Evolutionary conservation across 2,329 filamentous ascomycete genomes (phyloP), one percentile per base, ranked within the genome.

Genomic region (Ophiostoma sp.): DNA sequence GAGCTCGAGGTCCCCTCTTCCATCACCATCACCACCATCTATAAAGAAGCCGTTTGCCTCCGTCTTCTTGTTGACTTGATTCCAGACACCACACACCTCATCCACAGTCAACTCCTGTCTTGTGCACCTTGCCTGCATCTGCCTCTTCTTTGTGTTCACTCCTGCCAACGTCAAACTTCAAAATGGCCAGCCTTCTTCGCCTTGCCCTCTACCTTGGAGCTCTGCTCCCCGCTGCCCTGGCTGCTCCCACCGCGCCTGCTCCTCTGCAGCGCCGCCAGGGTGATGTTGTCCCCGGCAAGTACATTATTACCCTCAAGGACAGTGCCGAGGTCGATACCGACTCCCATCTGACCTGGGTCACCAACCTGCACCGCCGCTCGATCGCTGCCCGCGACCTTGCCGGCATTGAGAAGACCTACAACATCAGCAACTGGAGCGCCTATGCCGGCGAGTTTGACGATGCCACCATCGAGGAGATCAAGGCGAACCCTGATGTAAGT

Each of bases 401-500:
- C 27, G 57, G 57, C 20, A 33, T 62, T 27, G 57, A 62, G 57
- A 62, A 62, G 57, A 62, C 57, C n/a, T 62, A 62, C 57, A 62
- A 62, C 57, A 62, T 62, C 27, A 62, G 57, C 57, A 62, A 62
- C 57, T 62, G 57, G 57, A 62, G 57, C 57, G 57, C 57, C 57
- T 36, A 66, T 6, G 57, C 57, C 7, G 57, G 57, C 57, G 57
- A 62, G 57, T 85, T 96, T 77, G 94, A 98, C 82, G 54, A 69
- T 3, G 35, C 70, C 20, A 73, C 72, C 71, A 66, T 72, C 39
- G 72, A 72, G 70, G 60, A 70, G 8, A 72, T 73, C 70, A 78
- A 82, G 57, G 81, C 87, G 75, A 86, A 85, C 77, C 86, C 93
- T 81, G 83, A 84, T 75, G 84, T 99, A 33, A 33, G 57, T 5